Evolutionary conservation across 1,284 basidiomycete species (phyloP).

Genomic region (Melampsora larici-populina): DNA sequence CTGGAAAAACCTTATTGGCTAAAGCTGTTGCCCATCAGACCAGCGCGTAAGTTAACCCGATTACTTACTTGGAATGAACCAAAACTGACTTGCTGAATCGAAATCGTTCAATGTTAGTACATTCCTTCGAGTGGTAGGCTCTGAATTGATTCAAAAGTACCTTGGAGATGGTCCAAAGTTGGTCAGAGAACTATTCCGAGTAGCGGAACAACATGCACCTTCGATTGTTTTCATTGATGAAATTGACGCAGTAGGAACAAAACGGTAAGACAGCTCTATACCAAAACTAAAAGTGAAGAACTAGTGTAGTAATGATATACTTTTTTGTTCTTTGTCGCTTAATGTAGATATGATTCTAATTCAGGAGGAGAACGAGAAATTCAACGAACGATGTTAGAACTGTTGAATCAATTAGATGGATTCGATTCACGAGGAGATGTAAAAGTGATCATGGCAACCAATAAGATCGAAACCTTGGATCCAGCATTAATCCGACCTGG

Average conservation of each 20-base stretch:
- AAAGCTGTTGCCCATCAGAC: constrained; percentile 99
- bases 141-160: constrained; percentile 98
- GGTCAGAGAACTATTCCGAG: constrained; percentile 57
- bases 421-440: constrained; percentile 99
- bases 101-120: constrained; percentile 62
- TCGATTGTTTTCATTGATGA: constrained; percentile 58
- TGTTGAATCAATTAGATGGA: constrained; percentile 77
- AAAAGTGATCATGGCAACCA: constrained; percentile 81
- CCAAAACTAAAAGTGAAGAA: not conserved
- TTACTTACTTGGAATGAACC: not conserved
- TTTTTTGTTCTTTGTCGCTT: not conserved
- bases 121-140: constrained; percentile 95
- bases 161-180: constrained; percentile 75
- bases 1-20: constrained; percentile 94
- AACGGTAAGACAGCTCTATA: constrained; percentile 72
- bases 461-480: constrained; percentile 90
- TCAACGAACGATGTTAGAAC: constrained; percentile 56
- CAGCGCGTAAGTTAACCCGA: constrained; percentile 34
- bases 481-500: constrained; percentile 96
- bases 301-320: not conserved
- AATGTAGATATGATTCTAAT: constrained; percentile 55
- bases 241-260: constrained; percentile 57
- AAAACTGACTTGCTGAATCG: not conserved
- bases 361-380: constrained; percentile 58
- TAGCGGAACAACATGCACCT: constrained; percentile 57